phyloP scores from a whole-genome alignment of 306 rosid species.

The Sindora glabra region DNA sequence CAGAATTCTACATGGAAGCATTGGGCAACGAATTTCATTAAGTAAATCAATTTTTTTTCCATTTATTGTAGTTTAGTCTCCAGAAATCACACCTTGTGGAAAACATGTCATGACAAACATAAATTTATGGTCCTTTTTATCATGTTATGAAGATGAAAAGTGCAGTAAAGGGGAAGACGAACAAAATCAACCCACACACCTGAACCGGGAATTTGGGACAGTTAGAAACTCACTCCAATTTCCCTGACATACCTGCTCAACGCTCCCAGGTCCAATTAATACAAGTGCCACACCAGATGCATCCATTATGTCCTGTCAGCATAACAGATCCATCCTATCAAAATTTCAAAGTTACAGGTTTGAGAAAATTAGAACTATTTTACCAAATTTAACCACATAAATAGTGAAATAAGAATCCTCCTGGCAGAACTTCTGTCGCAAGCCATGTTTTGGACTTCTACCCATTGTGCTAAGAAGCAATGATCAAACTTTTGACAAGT shows the following conservation, averaged over 20 bases:
- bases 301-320: slow-evolving; percentile 69
- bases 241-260: slow-evolving; percentile 54
- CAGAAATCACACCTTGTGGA: too few relatives aligned
- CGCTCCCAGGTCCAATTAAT: slow-evolving; percentile 87
- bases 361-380: background rate
- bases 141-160: background rate
- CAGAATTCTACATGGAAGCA: slow-evolving; percentile 4
- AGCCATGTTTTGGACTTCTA: background rate
- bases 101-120: too few relatives aligned
- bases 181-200: background rate
- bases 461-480: background rate
- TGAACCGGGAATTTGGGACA: background rate
- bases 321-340: slow-evolving; percentile 2
- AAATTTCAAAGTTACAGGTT: background rate
- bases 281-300: slow-evolving; percentile 80
- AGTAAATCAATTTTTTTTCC: background rate
- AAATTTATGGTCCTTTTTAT: background rate
- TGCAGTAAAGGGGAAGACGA: background rate
- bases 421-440: background rate
- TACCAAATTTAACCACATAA: background rate
- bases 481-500: background rate
- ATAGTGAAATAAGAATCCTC: background rate
- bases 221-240: background rate
- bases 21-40: background rate
- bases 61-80: too few relatives aligned